Percentiles rank a stretch among this genome's conserved stretches.
These are phyloP conservation scores for Angomonas deanei DNA, from an alignment of 208 protist species.

Conservation along the genomic window DNA sequence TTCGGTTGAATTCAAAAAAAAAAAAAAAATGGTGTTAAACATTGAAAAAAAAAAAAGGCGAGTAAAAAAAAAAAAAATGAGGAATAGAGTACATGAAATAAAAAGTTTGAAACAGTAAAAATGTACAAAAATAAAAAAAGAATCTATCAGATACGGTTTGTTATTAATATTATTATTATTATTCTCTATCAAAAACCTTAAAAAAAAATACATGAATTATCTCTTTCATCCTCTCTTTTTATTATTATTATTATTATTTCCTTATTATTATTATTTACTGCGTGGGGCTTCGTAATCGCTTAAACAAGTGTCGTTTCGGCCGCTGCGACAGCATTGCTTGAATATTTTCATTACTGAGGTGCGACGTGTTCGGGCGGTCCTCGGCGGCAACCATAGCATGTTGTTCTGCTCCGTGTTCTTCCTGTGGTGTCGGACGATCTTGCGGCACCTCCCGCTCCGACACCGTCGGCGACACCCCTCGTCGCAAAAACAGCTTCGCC, in stretches of 20 bases:
- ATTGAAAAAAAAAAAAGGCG: conserved; percentile 4
- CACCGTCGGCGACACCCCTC: not conserved
- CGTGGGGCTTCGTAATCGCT: not conserved
- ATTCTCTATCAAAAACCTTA: too few relatives aligned
- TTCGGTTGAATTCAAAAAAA: conserved; percentile 5
- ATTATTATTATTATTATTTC: not conserved
- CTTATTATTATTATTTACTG: not conserved
- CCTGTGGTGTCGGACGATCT: too few relatives aligned
- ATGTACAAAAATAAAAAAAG: conserved; percentile 1
- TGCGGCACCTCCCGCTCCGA: not conserved
- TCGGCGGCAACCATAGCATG: not conserved
- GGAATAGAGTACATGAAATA: not conserved
- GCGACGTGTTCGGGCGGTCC: not conserved
- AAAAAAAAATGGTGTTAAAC: too few relatives aligned
- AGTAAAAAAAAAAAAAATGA: conserved; percentile 2
- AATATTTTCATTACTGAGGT: too few relatives aligned
- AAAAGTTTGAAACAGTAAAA: not conserved
- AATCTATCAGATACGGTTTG: not conserved
- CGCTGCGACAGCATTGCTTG: not conserved
- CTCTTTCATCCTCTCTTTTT: too few relatives aligned
- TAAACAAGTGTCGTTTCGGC: not conserved
- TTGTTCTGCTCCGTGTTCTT: not conserved
- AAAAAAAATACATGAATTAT: too few relatives aligned
- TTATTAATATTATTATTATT: not conserved
- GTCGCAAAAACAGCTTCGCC: not conserved